A percentile compares a stretch with the other conserved stretches of the same genome.
These are phyloP conservation scores for Brassica balearica DNA, from an alignment of 441 rosid species.

Conservation along the genomic window DNA sequence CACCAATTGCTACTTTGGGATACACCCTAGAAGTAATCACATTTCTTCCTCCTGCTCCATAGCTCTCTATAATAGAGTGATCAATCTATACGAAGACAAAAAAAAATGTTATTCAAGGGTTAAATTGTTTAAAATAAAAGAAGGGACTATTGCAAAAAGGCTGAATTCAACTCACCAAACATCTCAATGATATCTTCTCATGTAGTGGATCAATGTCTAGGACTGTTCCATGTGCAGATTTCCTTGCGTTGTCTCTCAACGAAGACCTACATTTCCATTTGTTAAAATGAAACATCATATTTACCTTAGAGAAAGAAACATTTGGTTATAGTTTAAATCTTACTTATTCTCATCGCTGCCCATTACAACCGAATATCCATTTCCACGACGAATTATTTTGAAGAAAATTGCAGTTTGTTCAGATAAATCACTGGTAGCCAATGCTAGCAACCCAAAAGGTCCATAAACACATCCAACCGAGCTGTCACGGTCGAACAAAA, in stretches of 20 bases:
- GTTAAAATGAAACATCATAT: conserved; percentile 8
- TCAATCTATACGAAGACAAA: conserved; percentile 58
- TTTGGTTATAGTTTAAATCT: neutral
- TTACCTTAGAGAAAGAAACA: neutral
- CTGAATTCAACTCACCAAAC: conserved; percentile 56
- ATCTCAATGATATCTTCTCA: conserved; percentile 65
- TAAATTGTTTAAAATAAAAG: neutral
- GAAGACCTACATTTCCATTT: conserved; percentile 59
- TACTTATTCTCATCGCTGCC: conserved; percentile 74
- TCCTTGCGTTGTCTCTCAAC: conserved; percentile 46
- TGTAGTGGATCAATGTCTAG: conserved; percentile 55
- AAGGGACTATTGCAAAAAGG: neutral
- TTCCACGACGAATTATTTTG: conserved; percentile 51
- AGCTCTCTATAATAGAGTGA: conserved; percentile 64
- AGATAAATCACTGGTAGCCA: conserved; percentile 60
- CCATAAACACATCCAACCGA: conserved; percentile 42
- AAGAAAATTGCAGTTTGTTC: conserved; percentile 76
- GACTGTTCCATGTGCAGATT: conserved; percentile 63
- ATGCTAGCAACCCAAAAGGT: conserved; percentile 72
- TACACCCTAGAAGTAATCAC: conserved; percentile 68
- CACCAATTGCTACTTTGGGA: conserved; percentile 55
- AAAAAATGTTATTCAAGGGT: neutral
- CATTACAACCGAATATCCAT: conserved; percentile 59
- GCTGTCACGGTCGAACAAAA: conserved; percentile 31
- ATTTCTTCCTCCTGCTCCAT: conserved; percentile 56